phyloP scores from a whole-genome alignment of 2,329 filamentous ascomycete species.

The Aspergillus niger region DNA sequence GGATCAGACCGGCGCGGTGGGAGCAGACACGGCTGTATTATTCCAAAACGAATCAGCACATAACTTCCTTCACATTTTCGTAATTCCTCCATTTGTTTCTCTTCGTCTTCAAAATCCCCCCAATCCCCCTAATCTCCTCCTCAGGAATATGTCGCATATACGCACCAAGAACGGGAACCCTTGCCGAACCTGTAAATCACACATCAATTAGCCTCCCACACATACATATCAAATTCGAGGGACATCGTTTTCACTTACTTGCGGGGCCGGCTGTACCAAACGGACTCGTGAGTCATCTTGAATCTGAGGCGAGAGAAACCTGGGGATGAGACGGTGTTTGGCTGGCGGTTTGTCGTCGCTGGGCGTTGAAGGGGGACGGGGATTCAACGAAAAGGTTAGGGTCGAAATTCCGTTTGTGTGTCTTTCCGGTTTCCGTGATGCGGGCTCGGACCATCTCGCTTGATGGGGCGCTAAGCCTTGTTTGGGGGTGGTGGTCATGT shows the following conservation, averaged over 20 bases:
- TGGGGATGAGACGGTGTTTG: slow-evolving; percentile 35
- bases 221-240: slow-evolving; percentile 7
- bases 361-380: slow-evolving; percentile 31
- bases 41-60: slow-evolving; percentile 27
- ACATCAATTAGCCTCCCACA: slow-evolving; percentile 20
- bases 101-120: no score
- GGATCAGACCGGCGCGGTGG: slow-evolving; percentile 98
- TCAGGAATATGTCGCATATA: slow-evolving; percentile 28
- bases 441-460: slow-evolving; percentile 37
- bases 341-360: slow-evolving; percentile 38
- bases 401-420: slow-evolving; percentile 40
- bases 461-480: slow-evolving; percentile 28
- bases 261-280: slow-evolving; percentile 98
- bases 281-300: slow-evolving; percentile 88
- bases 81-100: background rate
- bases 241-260: slow-evolving; percentile 57
- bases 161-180: slow-evolving; percentile 91
- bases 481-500: slow-evolving; percentile 19
- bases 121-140: background rate
- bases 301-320: slow-evolving; percentile 39
- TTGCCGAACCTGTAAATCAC: slow-evolving; percentile 65
- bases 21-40: slow-evolving; percentile 73
- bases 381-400: slow-evolving; percentile 31
- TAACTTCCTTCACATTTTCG: slow-evolving; percentile 12
- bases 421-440: slow-evolving; percentile 21